These are phyloP conservation scores for Eucalyptus globulus DNA, from an alignment of 345 rosid genomes.

Conservation along the genomic window DNA sequence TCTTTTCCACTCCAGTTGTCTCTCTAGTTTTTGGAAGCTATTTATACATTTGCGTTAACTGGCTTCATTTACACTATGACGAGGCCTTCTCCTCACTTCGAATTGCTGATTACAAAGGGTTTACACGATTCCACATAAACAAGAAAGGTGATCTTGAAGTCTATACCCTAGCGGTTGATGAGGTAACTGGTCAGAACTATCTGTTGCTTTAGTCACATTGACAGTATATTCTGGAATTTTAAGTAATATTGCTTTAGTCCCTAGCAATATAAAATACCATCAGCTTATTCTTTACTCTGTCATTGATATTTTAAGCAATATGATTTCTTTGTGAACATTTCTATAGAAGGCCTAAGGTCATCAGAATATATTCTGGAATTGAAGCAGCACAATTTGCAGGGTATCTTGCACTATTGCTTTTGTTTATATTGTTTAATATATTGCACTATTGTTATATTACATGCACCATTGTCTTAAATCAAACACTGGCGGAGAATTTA, in stretches of 20 bases:
- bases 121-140: slow-evolving; percentile 75
- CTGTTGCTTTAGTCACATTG: neutral
- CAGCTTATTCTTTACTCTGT: neutral
- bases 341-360: neutral
- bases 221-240: neutral
- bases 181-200: slow-evolving; percentile 31
- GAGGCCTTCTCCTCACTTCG: slow-evolving; percentile 98
- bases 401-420: neutral
- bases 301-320: neutral
- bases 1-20: slow-evolving; percentile 89
- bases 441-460: neutral
- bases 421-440: neutral
- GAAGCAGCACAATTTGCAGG: neutral
- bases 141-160: slow-evolving; percentile 70
- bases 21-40: slow-evolving; percentile 94
- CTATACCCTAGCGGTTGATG: slow-evolving; percentile 89
- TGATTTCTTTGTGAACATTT: neutral
- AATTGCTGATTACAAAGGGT: slow-evolving; percentile 92
- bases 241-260: neutral
- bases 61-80: slow-evolving; percentile 94
- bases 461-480: neutral
- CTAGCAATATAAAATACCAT: neutral
- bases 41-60: slow-evolving; percentile 88
- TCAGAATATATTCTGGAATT: neutral
- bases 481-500: neutral